phyloP scores from a whole-genome alignment of 169 alveolate genomes.

The Plasmodium yoelii region DNA sequence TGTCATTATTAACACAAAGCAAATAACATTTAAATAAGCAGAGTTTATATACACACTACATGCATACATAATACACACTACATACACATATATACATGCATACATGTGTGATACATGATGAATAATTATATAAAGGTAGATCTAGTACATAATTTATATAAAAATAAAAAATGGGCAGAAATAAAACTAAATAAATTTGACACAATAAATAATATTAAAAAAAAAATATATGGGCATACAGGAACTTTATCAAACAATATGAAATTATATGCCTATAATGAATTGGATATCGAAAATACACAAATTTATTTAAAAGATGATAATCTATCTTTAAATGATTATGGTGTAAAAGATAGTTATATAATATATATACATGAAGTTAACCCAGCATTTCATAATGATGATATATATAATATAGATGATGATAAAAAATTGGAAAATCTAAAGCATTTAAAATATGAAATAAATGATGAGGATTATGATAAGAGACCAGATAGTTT shows the following conservation, averaged over 20 bases:
- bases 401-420: constrained; percentile 55
- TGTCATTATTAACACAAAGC: too few species aligned
- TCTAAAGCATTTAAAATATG: constrained; percentile 79
- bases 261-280: constrained; percentile 79
- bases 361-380: constrained; percentile 70
- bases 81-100: too few species aligned
- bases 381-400: background rate
- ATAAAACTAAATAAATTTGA: constrained; percentile 77
- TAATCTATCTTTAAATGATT: constrained; percentile 44
- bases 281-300: constrained; percentile 43
- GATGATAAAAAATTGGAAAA: constrained; percentile 43
- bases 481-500: constrained; percentile 85
- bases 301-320: constrained; percentile 76
- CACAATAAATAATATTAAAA: constrained; percentile 76
- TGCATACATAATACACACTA: too few species aligned
- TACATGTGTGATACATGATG: too few species aligned
- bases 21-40: too few species aligned
- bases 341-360: constrained; percentile 77
- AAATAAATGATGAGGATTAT: constrained; percentile 92
- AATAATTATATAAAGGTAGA: constrained; percentile 75
- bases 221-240: constrained; percentile 78
- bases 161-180: constrained; percentile 78
- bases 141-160: constrained; percentile 45
- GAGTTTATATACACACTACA: too few species aligned
- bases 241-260: constrained; percentile 74